Percentiles rank a stretch among this genome's conserved stretches.
Conservation (phyloP, 75 land plant genomes). For the Ceratopteris richardii region DNA sequence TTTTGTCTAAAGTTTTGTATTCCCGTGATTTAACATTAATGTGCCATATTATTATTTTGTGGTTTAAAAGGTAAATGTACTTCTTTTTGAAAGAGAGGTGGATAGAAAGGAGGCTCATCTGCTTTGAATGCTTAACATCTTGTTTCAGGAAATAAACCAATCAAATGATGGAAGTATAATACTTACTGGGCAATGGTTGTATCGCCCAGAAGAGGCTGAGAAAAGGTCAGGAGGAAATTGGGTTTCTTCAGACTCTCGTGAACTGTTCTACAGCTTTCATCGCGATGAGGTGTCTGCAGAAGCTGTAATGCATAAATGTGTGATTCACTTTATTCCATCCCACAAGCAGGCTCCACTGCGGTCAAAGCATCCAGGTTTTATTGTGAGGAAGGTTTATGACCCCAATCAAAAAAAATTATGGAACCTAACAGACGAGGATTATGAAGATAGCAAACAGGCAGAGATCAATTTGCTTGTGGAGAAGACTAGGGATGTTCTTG, state of each 20-base stretch:
- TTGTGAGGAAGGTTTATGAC: conserved; percentile 90
- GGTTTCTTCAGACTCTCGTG: conserved; percentile 71
- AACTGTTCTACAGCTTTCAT: conserved; percentile 95
- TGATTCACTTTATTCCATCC: conserved; percentile 84
- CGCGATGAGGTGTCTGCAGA: conserved; percentile 94
- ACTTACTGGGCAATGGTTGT: conserved; percentile 96
- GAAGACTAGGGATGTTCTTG: conserved; percentile 67
- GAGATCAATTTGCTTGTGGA: conserved; percentile 86
- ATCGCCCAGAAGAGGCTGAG: conserved; percentile 93
- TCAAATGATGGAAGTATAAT: conserved; percentile 59
- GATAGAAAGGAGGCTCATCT: not conserved
- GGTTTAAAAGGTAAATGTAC: too few species aligned
- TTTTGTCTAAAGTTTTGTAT: too few species aligned
- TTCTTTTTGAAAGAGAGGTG: too few species aligned
- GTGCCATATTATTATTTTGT: too few species aligned
- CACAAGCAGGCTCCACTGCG: conserved; percentile 73
- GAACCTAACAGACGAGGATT: conserved; percentile 84
- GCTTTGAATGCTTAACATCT: too few species aligned
- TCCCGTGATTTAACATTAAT: too few species aligned
- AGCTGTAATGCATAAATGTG: conserved; percentile 96
- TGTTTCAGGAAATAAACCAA: conserved; percentile 67
- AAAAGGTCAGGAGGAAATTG: conserved; percentile 85
- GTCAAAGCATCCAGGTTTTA: conserved; percentile 81
- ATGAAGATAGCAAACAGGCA: conserved; percentile 74
- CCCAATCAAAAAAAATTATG: conserved; percentile 52